These are phyloP conservation scores for Capsicum chinense DNA, from an alignment of 257 asterid genomes.

Conservation along the genomic window DNA sequence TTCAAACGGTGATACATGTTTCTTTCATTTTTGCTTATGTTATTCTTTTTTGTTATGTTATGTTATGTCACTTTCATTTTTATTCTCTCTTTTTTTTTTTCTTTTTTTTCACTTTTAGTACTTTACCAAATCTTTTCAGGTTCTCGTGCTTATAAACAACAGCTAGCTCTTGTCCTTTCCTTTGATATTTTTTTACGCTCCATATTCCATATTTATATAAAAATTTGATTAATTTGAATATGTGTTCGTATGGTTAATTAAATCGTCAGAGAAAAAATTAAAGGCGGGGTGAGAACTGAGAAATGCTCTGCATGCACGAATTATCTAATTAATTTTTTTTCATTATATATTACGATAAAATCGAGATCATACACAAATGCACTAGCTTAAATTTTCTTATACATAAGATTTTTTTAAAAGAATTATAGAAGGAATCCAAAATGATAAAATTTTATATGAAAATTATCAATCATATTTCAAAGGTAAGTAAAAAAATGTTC, in stretches of 20 bases:
- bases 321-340: not conserved
- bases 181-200: too few species aligned
- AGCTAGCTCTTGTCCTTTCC: slow-evolving; percentile 5
- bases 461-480: too few species aligned
- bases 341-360: too few species aligned
- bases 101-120: not conserved
- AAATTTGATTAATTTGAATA: not conserved
- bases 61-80: slow-evolving; percentile 20
- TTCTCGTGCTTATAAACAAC: slow-evolving; percentile 20
- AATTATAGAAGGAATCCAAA: too few species aligned
- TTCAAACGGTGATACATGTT: too few species aligned
- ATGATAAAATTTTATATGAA: too few species aligned
- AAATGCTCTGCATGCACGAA: not conserved
- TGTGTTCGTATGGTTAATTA: not conserved
- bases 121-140: slow-evolving; percentile 18
- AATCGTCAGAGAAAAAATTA: not conserved
- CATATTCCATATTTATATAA: rapidly evolving
- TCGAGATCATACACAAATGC: too few species aligned
- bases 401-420: too few species aligned
- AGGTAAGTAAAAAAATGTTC: too few species aligned
- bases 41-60: not conserved
- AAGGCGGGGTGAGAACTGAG: not conserved
- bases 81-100: slow-evolving; percentile 9
- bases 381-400: too few species aligned
- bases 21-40: not conserved